Percentiles rank a stretch among this genome's conserved stretches.
phyloP scores from a whole-genome alignment of 225 moss, liverwort and hornwort genomes.

The Antitrichia curtipendula region DNA sequence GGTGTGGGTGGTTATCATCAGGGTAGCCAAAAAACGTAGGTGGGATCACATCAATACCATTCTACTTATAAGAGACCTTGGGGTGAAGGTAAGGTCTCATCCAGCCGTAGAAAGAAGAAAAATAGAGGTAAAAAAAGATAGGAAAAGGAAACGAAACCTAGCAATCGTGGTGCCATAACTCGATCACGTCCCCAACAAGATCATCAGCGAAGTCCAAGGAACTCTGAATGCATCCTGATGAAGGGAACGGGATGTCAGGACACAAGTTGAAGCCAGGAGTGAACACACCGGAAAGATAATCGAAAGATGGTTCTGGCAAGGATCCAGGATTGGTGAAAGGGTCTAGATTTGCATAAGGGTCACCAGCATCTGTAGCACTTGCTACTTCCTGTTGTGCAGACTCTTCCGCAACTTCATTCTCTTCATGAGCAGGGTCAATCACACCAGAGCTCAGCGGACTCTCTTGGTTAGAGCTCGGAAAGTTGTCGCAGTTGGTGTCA shows the following conservation, averaged over 20 bases:
- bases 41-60: not conserved
- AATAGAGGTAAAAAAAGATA: not conserved
- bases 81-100: not conserved
- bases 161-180: slow-evolving; percentile 12
- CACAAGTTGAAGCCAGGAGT: not conserved
- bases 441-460: not conserved
- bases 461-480: not conserved
- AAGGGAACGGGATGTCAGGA: not conserved
- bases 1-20: not conserved
- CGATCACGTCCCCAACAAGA: not conserved
- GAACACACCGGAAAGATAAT: not conserved
- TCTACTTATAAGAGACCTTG: slow-evolving; percentile 4
- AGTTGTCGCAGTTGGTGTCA: not conserved
- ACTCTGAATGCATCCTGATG: not conserved
- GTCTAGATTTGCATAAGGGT: not conserved
- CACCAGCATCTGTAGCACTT: not conserved
- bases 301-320: not conserved
- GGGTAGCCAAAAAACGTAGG: slow-evolving; percentile 4
- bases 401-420: not conserved
- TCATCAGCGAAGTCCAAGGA: slow-evolving; percentile 14
- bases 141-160: not conserved
- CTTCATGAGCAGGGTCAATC: not conserved
- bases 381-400: not conserved
- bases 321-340: not conserved
- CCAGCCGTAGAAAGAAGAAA: not conserved